A percentile compares a stretch with the other conserved stretches of the same genome.
phyloP scores from a whole-genome alignment of 495 filamentous ascomycete genomes.

The Daldinia concentrica region DNA sequence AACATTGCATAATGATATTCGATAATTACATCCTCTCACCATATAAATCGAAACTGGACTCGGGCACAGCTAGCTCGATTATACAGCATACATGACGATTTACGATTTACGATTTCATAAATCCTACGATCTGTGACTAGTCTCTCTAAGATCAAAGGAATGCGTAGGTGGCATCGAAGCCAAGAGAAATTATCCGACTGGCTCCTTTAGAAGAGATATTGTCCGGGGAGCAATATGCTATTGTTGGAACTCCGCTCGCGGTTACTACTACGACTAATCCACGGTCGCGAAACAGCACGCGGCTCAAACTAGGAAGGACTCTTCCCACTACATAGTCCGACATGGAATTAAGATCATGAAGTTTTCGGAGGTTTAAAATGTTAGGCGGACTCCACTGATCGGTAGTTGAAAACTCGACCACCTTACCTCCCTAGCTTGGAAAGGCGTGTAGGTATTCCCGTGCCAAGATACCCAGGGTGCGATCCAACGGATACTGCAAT shows the following conservation, averaged over 20 bases:
- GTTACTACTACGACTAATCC: constrained; percentile 17
- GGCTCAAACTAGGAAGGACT: constrained; percentile 23
- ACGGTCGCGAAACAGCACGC: constrained; percentile 15
- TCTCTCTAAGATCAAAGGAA: constrained; percentile 1
- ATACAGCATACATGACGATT: not conserved
- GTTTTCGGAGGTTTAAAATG: constrained; percentile 4
- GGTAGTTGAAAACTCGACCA: constrained; percentile 32
- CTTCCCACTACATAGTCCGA: constrained; percentile 15
- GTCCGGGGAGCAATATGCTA: constrained; percentile 6
- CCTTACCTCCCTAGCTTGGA: constrained; percentile 28
- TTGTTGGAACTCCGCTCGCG: constrained; percentile 21
- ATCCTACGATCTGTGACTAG: not conserved
- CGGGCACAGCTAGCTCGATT: not conserved
- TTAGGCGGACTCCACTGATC: constrained; percentile 29
- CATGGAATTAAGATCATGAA: constrained; percentile 16
- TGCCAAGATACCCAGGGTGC: constrained; percentile 41
- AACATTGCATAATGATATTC: not conserved
- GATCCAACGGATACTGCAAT: constrained; percentile 39
- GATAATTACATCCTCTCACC: not conserved
- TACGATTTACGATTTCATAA: not conserved
- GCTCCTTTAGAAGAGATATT: constrained; percentile 9
- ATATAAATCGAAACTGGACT: not conserved
- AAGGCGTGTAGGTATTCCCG: constrained; percentile 31
- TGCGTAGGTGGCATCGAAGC: constrained; percentile 19
- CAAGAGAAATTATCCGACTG: constrained; percentile 33